Percentiles rank a stretch among this genome's conserved stretches.
These are phyloP conservation scores for Verticillium albo-atrum DNA, from an alignment of 2,329 filamentous ascomycete species.

Conservation along the genomic window DNA sequence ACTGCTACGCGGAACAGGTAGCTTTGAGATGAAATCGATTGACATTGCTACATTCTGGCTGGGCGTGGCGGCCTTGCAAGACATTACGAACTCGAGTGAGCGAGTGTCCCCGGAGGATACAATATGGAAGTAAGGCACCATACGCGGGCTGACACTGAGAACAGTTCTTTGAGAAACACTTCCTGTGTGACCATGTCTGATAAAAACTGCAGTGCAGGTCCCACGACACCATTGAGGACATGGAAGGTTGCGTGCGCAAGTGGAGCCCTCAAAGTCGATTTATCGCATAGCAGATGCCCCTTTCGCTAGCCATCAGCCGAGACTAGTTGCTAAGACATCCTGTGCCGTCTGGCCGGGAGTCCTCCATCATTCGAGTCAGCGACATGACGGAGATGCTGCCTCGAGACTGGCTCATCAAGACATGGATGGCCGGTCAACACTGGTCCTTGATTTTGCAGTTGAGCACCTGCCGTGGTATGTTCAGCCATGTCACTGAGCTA, in stretches of 20 bases:
- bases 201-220: too few species aligned
- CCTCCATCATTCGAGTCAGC: background rate
- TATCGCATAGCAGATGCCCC: background rate
- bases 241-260: background rate
- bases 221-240: background rate
- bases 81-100: background rate
- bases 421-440: background rate
- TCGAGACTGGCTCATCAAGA: background rate
- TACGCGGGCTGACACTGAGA: background rate
- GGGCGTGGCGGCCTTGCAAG: background rate
- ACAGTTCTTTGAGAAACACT: background rate
- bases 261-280: background rate
- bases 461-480: background rate
- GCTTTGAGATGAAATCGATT: background rate
- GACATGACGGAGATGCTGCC: background rate
- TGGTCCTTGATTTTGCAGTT: background rate
- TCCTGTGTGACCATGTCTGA: background rate
- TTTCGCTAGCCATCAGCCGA: background rate
- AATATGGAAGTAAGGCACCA: background rate
- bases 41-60: background rate
- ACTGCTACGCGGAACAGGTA: background rate
- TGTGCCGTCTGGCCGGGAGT: background rate
- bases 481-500: background rate
- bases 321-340: background rate
- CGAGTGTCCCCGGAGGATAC: background rate